phyloP scores from a whole-genome alignment of 768 basidiomycete genomes.

The Steccherinum ochraceum region DNA sequence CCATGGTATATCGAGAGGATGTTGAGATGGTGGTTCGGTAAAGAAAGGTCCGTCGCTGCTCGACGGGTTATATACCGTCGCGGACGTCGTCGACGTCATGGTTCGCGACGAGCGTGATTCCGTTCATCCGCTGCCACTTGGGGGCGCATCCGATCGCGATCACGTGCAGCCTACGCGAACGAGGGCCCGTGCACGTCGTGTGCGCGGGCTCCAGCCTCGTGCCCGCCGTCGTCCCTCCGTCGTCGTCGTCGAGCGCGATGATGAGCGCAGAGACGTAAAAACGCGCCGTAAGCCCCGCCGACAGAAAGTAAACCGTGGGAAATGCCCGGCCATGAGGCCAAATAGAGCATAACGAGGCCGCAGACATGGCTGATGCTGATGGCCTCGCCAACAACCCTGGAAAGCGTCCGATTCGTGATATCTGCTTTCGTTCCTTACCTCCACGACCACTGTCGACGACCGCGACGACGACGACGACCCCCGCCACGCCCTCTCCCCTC shows the following conservation, averaged over 20 bases:
- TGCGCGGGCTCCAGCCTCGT: no score
- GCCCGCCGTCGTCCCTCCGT: neutral
- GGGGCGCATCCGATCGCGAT: no score
- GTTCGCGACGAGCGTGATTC: no score
- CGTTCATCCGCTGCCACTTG: no score
- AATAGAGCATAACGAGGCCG: neutral
- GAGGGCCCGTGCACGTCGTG: no score
- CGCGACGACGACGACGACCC: constrained; percentile 12
- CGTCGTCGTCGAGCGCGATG: neutral
- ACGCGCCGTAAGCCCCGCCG: no score
- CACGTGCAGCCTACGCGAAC: no score
- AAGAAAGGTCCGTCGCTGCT: neutral
- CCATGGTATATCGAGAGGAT: constrained; percentile 11
- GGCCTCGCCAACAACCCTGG: neutral
- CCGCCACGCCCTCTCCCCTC: constrained; percentile 7
- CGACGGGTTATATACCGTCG: neutral
- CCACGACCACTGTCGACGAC: constrained; percentile 12
- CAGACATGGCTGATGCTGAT: neutral
- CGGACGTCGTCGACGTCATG: neutral
- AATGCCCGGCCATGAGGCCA: neutral
- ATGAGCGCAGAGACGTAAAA: neutral
- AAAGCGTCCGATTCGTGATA: constrained; percentile 5
- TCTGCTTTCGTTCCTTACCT: constrained; percentile 13
- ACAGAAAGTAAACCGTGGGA: neutral
- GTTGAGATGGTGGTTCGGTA: neutral